Conservation (phyloP, 2,329 filamentous ascomycete species). For the Rhynchosporium graminicola region DNA sequence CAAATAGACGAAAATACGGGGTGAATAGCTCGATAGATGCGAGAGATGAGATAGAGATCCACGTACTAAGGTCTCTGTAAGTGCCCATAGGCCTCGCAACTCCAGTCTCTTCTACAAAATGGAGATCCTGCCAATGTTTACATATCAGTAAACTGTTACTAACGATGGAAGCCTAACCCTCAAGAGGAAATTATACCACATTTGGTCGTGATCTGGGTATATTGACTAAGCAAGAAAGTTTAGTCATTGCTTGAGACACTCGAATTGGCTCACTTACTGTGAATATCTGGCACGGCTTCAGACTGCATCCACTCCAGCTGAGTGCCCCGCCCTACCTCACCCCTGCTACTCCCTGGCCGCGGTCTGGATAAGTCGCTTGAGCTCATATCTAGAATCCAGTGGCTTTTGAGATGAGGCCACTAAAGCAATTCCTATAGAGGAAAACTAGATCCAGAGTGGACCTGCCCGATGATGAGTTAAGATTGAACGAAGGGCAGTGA, state of each 20-base stretch:
- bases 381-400: neutral
- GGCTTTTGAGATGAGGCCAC: neutral
- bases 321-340: neutral
- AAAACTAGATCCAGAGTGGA: neutral
- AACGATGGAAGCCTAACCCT: neutral
- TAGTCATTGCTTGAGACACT: neutral
- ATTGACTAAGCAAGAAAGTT: neutral
- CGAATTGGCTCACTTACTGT: neutral
- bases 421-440: neutral
- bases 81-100: conserved; percentile 18
- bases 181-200: neutral
- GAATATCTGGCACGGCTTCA: conserved; percentile 12
- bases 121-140: conserved; percentile 9
- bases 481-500: conserved; percentile 3
- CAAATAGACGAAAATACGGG: too few species aligned
- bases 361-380: conserved; percentile 10
- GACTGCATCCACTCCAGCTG: conserved; percentile 12
- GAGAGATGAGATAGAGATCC: neutral
- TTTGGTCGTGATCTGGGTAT: neutral
- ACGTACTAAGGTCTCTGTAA: conserved; percentile 19
- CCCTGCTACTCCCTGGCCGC: conserved; percentile 2
- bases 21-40: neutral
- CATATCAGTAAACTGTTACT: conserved; percentile 9
- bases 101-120: conserved; percentile 23
- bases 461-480: neutral